Evolutionary conservation across 176 grass and related monocot genomes (phyloP).

Genomic region (Zea luxurians): DNA sequence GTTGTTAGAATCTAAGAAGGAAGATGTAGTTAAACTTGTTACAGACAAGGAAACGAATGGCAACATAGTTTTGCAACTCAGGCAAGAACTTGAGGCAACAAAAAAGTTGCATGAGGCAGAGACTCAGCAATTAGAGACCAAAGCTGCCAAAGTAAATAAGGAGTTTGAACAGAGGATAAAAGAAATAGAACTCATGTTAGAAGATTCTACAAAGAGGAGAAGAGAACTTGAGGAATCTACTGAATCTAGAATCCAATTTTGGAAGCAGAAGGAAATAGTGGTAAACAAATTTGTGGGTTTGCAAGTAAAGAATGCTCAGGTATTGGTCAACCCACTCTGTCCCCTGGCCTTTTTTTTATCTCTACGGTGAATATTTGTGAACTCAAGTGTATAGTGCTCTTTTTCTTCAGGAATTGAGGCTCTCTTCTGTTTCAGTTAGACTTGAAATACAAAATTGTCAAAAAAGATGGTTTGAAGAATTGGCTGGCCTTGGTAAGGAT

Average conservation of each 20-base stretch:
- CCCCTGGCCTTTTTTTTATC: background rate
- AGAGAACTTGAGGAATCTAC: constrained; percentile 47
- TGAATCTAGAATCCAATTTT: constrained; percentile 53
- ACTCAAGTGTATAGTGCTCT: constrained; percentile 24
- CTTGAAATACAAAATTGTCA: constrained; percentile 51
- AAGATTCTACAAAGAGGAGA: constrained; percentile 54
- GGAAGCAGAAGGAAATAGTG: constrained; percentile 47
- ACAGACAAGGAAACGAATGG: constrained; percentile 44
- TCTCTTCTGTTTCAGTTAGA: constrained; percentile 61
- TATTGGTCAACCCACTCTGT: constrained; percentile 33
- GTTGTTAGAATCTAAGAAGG: constrained; percentile 53
- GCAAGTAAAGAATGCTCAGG: constrained; percentile 57
- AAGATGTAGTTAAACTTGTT: constrained; percentile 39
- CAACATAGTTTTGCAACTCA: constrained; percentile 46
- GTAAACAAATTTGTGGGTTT: constrained; percentile 45
- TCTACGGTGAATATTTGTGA: constrained; percentile 5
- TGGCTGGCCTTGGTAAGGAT: constrained; percentile 53
- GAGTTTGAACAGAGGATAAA: constrained; percentile 57
- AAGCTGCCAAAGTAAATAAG: constrained; percentile 39
- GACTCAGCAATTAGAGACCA: constrained; percentile 46
- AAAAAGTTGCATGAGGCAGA: constrained; percentile 39
- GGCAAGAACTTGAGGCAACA: constrained; percentile 44
- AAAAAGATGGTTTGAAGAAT: constrained; percentile 69
- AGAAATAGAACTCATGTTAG: constrained; percentile 53
- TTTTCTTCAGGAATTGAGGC: constrained; percentile 68